Evolutionary conservation across 208 protist genomes (phyloP), one percentile per base, ranked within the genome.

Genomic region (Trypanosoma melophagium): DNA sequence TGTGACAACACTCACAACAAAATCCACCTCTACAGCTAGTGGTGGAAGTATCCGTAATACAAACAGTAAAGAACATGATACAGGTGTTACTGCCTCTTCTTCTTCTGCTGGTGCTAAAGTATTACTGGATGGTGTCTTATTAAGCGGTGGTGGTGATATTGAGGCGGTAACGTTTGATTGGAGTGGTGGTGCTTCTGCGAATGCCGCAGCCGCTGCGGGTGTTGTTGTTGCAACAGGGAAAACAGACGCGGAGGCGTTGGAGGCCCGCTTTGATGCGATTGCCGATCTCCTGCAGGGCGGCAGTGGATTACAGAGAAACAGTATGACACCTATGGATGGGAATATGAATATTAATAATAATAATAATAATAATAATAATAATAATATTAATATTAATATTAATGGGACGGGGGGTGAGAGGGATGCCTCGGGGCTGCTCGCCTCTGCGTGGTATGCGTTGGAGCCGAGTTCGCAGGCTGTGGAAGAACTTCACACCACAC

Each of bases 161-260:
- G 83, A 94, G 76, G 86, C 89, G 9, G 89, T 92, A 13, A 92
- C 88, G 3, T 89, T 91, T 60, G 83, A 83, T 47, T 90, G 83
- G 84, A 68, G 65, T 35, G 79, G 64, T 24, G 72, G 72, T 13
- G 31, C 60, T 28, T 55, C 68, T 1, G 69, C 58, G 7, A 71
- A 76, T 47, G 63, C 62, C 41, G 71, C 66, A 19, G 17, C 72
- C 12, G 41, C 28, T 19, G 17, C 50, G 28, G 51, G 16, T 38
- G 38, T 13, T 40, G 51, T 13, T 40, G 51, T 64, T 8, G 62
- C 14, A 7, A 64, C 65, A 13, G 49, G 62, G 14, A 79, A 86
- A 31, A 79, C 66, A 5, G 83, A 77, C 9, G 66, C 28, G 5
- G 84, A 87, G 22, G 80, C 75, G 0, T 70, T 87, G 22, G 82